phyloP scores from a whole-genome alignment of 495 filamentous ascomycete genomes.

The Talaromyces stipitatus region DNA sequence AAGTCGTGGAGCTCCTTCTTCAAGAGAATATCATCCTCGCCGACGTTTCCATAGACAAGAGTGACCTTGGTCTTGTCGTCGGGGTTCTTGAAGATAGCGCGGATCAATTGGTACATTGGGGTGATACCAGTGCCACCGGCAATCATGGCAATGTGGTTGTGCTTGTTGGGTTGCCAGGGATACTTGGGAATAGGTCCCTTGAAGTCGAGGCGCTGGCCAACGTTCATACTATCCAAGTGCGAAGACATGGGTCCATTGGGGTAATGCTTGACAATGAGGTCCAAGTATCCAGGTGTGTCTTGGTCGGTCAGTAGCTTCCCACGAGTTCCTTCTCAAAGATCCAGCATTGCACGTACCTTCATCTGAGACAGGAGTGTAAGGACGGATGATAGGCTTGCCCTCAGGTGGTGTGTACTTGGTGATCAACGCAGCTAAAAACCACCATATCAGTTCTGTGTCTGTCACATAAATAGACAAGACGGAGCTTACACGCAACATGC shows the following conservation, averaged over 20 bases:
- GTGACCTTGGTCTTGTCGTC: slow-evolving; percentile 95
- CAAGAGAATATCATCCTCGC: slow-evolving; percentile 79
- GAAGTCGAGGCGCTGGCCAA: slow-evolving; percentile 73
- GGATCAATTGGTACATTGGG: slow-evolving; percentile 81
- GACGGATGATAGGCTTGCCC: slow-evolving; percentile 77
- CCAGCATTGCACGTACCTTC: slow-evolving; percentile 49
- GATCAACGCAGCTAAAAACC: slow-evolving; percentile 63
- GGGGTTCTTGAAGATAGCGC: slow-evolving; percentile 89
- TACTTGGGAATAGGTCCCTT: slow-evolving; percentile 97
- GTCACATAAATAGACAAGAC: neutral
- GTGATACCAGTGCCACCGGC: slow-evolving; percentile 96
- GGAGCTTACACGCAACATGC: slow-evolving; percentile 56
- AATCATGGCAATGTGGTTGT: slow-evolving; percentile 84
- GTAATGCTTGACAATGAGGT: slow-evolving; percentile 88
- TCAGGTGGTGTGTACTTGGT: slow-evolving; percentile 77
- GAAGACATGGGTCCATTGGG: slow-evolving; percentile 83
- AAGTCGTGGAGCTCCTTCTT: slow-evolving; percentile 73
- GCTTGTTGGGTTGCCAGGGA: slow-evolving; percentile 86
- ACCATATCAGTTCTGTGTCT: neutral
- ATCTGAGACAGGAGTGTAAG: slow-evolving; percentile 88
- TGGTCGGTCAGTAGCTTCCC: neutral
- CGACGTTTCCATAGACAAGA: slow-evolving; percentile 81
- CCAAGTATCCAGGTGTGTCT: slow-evolving; percentile 71
- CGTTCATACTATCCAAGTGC: slow-evolving; percentile 75
- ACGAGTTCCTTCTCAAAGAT: neutral